Evolutionary conservation across 148 eudicot species (phyloP), one percentile per base, ranked within the genome.

Genomic region (Mesembryanthemum crystallinum): DNA sequence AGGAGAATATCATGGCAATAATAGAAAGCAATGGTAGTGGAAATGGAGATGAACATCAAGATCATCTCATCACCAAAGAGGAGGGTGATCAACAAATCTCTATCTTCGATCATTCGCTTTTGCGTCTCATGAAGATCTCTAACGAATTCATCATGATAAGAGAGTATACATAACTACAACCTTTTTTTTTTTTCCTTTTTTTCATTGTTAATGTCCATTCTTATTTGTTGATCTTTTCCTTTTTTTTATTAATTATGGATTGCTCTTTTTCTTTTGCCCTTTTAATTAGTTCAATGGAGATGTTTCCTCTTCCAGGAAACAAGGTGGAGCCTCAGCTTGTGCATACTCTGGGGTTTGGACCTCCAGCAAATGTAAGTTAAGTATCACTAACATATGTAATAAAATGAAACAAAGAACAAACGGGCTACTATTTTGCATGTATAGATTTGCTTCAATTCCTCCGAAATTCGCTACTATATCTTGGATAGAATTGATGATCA

Each of bases 261-360:
- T 12, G 9, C 32, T 4, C 20, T 7, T 42, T 54, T 70, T 80
- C 15, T 25, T 51, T n/a, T n/a, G n/a, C 18, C 4, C 13, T 7
- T 12, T 13, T 74, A n/a, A 64, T 25, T 33, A 83, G 85, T 25
- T 83, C 82, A 25, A 83, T 83, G 85, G 85, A 83, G 82, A 76
- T 76, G 70, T 79, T 72, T 73, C 85, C 85, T 25, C 67, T 79
- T 18, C 85, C 85, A 7, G 85, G 82, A 72, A 83, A 83, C 51
- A 71, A 28, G 24, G 67, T 54, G 72, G 67, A 82, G 61, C 71
- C 68, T 69, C 76, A 72, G 28, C 24, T 57, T 65, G 73, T 72
- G 58, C 7, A 33, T 49, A 45, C 25, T n/a, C 37, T 35, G 0
- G 52, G 24, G 7, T 54, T 37, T 23, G 60, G 51, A 64, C 65